These are phyloP conservation scores for Cystobasidium tubakii DNA, from an alignment of 768 basidiomycete genomes.

Conservation along the genomic window DNA sequence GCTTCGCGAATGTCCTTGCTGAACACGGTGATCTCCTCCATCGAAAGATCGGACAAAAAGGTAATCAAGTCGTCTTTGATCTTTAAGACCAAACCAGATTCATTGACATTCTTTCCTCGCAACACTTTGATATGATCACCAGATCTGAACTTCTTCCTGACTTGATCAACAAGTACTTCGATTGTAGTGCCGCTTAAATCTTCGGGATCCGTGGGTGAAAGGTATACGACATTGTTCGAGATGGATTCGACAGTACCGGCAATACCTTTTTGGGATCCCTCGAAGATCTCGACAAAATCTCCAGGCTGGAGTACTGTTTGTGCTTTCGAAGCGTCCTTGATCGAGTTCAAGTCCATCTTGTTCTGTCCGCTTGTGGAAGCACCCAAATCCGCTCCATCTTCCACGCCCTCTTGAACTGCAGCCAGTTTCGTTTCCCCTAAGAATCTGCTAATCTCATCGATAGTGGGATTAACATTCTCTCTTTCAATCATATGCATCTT, in stretches of 20 bases:
- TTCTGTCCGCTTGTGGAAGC: constrained; percentile 52
- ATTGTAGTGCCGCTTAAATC: constrained; percentile 49
- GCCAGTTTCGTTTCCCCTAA: constrained; percentile 48
- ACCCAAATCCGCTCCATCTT: neutral
- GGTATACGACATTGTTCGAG: constrained; percentile 73
- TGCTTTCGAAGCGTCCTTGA: constrained; percentile 87
- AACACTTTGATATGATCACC: constrained; percentile 99
- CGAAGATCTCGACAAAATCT: constrained; percentile 93
- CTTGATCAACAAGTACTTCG: constrained; percentile 76
- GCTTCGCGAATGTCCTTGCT: constrained; percentile 95
- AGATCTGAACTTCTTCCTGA: constrained; percentile 88
- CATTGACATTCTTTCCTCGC: constrained; percentile 86
- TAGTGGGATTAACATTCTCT: constrained; percentile 87
- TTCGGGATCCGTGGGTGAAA: constrained; percentile 55
- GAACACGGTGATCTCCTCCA: constrained; percentile 96
- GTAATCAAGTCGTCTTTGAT: constrained; percentile 86
- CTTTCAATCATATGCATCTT: constrained; percentile 67
- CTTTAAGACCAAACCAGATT: constrained; percentile 91
- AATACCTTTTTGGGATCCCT: constrained; percentile 90
- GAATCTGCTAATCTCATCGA: constrained; percentile 94
- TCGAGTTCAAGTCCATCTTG: constrained; percentile 75
- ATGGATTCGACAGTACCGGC: constrained; percentile 89
- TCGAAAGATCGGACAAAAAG: constrained; percentile 92
- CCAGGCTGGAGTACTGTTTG: constrained; percentile 92
- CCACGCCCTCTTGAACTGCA: neutral